phyloP scores from a whole-genome alignment of 2,329 filamentous ascomycete species.

The Cordyceps pruinosa region DNA sequence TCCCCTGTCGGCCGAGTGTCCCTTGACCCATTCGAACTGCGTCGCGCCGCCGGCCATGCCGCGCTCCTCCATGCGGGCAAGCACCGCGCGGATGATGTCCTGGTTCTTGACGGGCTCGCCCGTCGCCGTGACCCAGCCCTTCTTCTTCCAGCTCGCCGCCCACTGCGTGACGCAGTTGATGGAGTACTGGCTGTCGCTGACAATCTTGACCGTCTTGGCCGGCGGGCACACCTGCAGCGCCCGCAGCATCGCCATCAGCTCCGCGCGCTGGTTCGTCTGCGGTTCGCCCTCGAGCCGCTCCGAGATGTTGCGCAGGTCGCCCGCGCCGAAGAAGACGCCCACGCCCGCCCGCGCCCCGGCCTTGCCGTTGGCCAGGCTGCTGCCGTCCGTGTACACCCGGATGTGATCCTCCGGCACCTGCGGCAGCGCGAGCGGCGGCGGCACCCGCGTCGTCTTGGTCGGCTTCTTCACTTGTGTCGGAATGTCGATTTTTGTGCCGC shows the following conservation, averaged over 20 bases:
- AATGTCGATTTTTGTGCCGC: constrained; percentile 13
- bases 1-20: constrained; percentile 64
- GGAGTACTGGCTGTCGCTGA: constrained; percentile 84
- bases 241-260: constrained; percentile 79
- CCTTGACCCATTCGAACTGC: constrained; percentile 82
- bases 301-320: constrained; percentile 58
- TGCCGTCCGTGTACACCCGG: constrained; percentile 57
- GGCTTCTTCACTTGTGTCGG: constrained; percentile 10
- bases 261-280: constrained; percentile 96
- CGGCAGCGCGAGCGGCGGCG: constrained; percentile 10
- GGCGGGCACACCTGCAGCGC: constrained; percentile 70
- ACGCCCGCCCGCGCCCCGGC: constrained; percentile 50
- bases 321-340: constrained; percentile 55
- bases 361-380: constrained; percentile 51
- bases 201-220: constrained; percentile 64
- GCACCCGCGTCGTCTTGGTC: constrained; percentile 16
- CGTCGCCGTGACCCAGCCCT: constrained; percentile 69
- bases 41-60: constrained; percentile 54
- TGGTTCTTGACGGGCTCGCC: constrained; percentile 75
- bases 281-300: constrained; percentile 65
- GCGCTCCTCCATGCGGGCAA: constrained; percentile 64
- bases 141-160: constrained; percentile 67
- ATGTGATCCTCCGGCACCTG: constrained; percentile 25
- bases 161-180: constrained; percentile 86
- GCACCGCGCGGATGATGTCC: constrained; percentile 70